A percentile compares a stretch with the other conserved stretches of the same genome.
phyloP scores from a whole-genome alignment of 805 yeast genomes.

The Brettanomyces nanus region DNA sequence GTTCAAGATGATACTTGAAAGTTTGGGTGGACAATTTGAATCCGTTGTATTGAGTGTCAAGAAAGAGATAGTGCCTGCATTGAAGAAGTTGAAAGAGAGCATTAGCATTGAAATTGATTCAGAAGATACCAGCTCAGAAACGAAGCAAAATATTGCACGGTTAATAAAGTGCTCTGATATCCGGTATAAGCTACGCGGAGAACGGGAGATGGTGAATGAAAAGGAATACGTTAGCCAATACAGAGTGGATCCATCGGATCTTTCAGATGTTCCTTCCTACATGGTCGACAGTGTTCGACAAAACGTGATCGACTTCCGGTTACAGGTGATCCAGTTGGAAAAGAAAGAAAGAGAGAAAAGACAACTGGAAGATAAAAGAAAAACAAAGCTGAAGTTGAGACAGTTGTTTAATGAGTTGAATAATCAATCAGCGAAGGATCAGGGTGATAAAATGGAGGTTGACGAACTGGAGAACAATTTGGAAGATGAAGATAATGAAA shows the following conservation, averaged over 20 bases:
- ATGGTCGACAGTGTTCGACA: constrained; percentile 43
- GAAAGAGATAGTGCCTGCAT: constrained; percentile 6
- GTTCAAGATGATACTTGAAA: constrained; percentile 12
- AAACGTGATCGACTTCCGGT: constrained; percentile 48
- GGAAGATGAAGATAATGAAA: constrained; percentile 20
- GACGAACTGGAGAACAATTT: constrained; percentile 26
- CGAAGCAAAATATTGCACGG: neutral
- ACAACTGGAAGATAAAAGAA: constrained; percentile 37
- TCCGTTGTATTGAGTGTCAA: constrained; percentile 4
- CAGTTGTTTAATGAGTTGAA: constrained; percentile 28
- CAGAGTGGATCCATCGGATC: constrained; percentile 47
- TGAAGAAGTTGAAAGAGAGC: constrained; percentile 8
- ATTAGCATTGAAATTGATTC: constrained; percentile 1
- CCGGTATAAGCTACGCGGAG: neutral
- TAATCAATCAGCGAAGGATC: constrained; percentile 11
- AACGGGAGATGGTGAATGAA: constrained; percentile 8
- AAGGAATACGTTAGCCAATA: constrained; percentile 24
- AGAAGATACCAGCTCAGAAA: neutral
- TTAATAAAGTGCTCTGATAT: constrained; percentile 1
- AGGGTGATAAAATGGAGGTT: constrained; percentile 8
- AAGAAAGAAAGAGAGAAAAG: constrained; percentile 42
- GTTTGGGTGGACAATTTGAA: neutral
- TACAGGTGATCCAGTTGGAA: constrained; percentile 45
- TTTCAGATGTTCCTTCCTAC: constrained; percentile 48
- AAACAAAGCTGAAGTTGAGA: constrained; percentile 40